Conservation (phyloP, 1,139 yeast species). For the Hemisphaericaspora lyxosophila region DNA sequence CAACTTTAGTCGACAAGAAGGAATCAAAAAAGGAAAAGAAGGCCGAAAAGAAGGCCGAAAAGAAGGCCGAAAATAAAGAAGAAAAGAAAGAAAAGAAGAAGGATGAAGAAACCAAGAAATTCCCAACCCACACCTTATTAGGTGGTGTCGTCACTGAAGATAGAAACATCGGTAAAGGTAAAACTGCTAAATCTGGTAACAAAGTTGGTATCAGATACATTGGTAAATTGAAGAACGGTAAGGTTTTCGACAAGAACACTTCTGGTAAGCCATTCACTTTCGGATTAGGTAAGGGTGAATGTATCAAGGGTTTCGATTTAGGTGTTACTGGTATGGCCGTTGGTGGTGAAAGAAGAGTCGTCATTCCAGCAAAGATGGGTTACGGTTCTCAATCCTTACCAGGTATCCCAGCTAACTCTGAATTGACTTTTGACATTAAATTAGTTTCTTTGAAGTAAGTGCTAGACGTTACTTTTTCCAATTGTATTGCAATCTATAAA, state of each 20-base stretch:
- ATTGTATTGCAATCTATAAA: too few species aligned
- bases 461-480: not conserved
- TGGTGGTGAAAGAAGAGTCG: constrained; percentile 98
- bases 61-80: constrained; percentile 17
- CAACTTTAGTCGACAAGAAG: constrained; percentile 35
- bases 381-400: constrained; percentile 93
- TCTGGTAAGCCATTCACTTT: constrained; percentile 94
- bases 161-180: constrained; percentile 85
- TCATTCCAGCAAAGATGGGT: constrained; percentile 94
- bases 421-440: constrained; percentile 93
- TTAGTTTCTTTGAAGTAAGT: constrained; percentile 79
- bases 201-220: constrained; percentile 96
- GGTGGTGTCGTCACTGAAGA: constrained; percentile 96
- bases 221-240: constrained; percentile 95
- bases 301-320: constrained; percentile 96
- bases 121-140: constrained; percentile 73
- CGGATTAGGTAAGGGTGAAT: constrained; percentile 94
- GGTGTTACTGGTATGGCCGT: constrained; percentile 99
- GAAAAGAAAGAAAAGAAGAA: constrained; percentile 16
- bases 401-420: constrained; percentile 96
- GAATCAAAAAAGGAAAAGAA: constrained; percentile 23
- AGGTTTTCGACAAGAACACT: constrained; percentile 95
- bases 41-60: constrained; percentile 27
- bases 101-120: constrained; percentile 39
- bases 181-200: constrained; percentile 83